Percentiles rank a stretch among this genome's conserved stretches.
These are phyloP conservation scores for Jackrogersella multiformis DNA, from an alignment of 495 filamentous ascomycete genomes.

Conservation along the genomic window DNA sequence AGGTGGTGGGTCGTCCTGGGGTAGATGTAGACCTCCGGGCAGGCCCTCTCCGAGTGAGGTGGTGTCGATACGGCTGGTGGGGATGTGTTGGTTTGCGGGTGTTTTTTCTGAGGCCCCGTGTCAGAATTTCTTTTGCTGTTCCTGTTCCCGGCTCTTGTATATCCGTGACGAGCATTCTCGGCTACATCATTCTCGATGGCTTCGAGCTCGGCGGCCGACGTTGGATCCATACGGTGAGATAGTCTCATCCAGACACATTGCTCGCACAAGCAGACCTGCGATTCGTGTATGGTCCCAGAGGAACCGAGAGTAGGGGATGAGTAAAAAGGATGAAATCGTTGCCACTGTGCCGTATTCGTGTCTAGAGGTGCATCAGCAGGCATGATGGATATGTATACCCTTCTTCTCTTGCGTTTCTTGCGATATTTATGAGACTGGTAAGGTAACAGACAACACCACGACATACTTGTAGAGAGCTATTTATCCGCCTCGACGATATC, in stretches of 20 bases:
- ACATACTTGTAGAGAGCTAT: conserved; percentile 19
- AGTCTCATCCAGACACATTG: not conserved
- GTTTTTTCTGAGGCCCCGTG: not conserved
- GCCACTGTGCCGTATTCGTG: not conserved
- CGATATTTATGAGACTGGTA: not conserved
- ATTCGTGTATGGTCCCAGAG: not conserved
- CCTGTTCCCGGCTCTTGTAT: not conserved
- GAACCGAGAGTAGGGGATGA: not conserved
- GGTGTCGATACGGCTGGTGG: not conserved
- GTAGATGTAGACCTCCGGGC: conserved; percentile 35
- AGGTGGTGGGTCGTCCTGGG: conserved; percentile 27
- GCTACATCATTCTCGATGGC: not conserved
- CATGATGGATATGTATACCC: conserved; percentile 1
- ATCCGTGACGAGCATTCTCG: not conserved
- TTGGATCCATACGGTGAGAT: not conserved
- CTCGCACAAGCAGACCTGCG: conserved; percentile 12
- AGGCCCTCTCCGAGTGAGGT: not conserved
- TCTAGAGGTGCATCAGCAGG: not conserved
- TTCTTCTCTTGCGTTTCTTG: conserved; percentile 2
- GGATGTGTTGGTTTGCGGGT: not conserved
- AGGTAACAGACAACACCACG: not conserved
- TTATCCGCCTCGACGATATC: not conserved
- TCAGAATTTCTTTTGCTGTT: not conserved
- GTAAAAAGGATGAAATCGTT: not conserved
- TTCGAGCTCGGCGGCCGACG: not conserved